Conservation (phyloP, 1,284 basidiomycete species). For the Laetiporus sulphureus region DNA sequence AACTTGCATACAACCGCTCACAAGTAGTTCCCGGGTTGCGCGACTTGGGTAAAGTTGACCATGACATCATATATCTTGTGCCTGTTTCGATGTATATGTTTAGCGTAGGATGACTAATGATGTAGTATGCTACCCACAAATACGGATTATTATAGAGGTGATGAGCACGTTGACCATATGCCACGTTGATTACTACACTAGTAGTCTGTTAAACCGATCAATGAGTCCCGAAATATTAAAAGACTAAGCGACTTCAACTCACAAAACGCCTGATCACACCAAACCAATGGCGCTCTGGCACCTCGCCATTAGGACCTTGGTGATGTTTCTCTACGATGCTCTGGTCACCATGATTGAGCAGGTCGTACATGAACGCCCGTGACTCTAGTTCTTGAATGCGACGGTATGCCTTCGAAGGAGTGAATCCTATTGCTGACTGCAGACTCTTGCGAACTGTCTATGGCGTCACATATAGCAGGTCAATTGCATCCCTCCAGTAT, state of each 20-base stretch:
- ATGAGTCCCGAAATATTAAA: not conserved
- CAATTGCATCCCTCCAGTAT: not conserved
- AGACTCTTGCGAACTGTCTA: slow-evolving; percentile 17
- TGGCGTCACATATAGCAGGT: not conserved
- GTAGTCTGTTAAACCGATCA: not conserved
- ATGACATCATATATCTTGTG: slow-evolving; percentile 5
- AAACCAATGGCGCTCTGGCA: slow-evolving; percentile 24
- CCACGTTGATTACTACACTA: slow-evolving; percentile 1
- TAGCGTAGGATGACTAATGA: not conserved
- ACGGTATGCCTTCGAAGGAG: slow-evolving; percentile 17
- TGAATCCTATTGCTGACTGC: slow-evolving; percentile 18
- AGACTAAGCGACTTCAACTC: slow-evolving; percentile 2
- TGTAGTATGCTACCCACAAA: not conserved
- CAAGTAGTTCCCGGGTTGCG: slow-evolving; percentile 5
- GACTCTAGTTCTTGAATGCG: slow-evolving; percentile 22
- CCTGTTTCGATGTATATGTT: not conserved
- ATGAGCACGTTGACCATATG: slow-evolving; percentile 3
- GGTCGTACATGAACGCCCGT: slow-evolving; percentile 17
- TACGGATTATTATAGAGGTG: slow-evolving; percentile 1
- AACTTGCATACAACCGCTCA: not conserved
- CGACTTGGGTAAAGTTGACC: not conserved
- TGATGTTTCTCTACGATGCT: not conserved
- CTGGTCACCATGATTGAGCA: slow-evolving; percentile 1
- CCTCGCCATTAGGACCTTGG: slow-evolving; percentile 4
- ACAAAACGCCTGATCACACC: slow-evolving; percentile 22